Base-by-base conservation (phyloP, 2,329 filamentous ascomycete genomes). In the Xylaria sp. region DNA sequence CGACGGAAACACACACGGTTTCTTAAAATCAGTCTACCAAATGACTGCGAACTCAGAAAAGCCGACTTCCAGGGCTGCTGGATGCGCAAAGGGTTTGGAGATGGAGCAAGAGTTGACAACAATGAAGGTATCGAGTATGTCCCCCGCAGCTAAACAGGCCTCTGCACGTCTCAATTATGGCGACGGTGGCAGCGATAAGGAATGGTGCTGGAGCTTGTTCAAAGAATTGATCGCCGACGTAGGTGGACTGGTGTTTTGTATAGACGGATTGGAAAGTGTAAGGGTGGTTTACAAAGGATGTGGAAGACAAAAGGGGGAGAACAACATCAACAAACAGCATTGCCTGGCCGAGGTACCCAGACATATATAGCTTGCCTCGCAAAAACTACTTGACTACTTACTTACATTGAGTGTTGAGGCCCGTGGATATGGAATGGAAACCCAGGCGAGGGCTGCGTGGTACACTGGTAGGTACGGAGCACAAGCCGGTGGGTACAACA, bases 331-430 rank as follows among this genome's bases (percentile, higher is more conserved):
- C 51, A 35, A 55, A 54, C 31, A 42, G 54, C 45, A 42, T 21
- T 17, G n/a, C 23, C 40, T 9, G 9, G 38, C 19, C 31, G 28
- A 38, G 17, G 42, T 43, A 38, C 25, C 40, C 49, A 8, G 21
- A 52, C 55, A 57, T 56, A 56, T 63, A 69, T 50, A 64, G n/a
- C 60, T 67, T 54, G 61, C 25, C 17, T 15, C 31, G 21, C 33
- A n/a, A n/a, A n/a, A n/a, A n/a, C n/a, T n/a, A n/a, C n/a, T n/a
- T n/a, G n/a, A n/a, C n/a, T n/a, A n/a, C n/a, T n/a, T n/a, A n/a
- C n/a, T n/a, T n/a, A n/a, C n/a, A n/a, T n/a, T n/a, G n/a, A n/a
- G n/a, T n/a, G n/a, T n/a, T n/a, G n/a, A n/a, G n/a, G n/a, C n/a
- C n/a, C n/a, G n/a, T n/a, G 23, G 6, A 46, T 46, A 23, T 14